These are phyloP conservation scores for Ganoderma sp. DNA, from an alignment of 1,284 basidiomycete genomes.

Conservation along the genomic window DNA sequence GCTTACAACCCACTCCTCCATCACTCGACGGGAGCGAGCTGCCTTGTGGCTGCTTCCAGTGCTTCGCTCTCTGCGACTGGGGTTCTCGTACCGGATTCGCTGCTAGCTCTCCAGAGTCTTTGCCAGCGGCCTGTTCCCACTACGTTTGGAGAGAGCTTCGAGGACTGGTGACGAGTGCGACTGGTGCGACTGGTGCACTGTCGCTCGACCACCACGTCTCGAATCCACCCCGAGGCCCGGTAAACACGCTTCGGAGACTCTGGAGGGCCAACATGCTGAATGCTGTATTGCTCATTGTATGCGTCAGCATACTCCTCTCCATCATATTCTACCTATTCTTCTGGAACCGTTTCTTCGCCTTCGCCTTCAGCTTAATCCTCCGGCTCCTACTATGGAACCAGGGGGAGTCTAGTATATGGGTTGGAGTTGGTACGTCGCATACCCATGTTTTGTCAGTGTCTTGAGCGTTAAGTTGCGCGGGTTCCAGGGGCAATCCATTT, in stretches of 20 bases:
- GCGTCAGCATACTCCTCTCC: constrained; percentile 72
- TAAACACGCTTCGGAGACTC: background rate
- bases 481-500: constrained; percentile 83
- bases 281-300: constrained; percentile 69
- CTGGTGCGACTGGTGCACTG: background rate
- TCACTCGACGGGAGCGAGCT: background rate
- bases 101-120: background rate
- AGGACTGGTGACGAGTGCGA: background rate
- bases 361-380: constrained; percentile 62
- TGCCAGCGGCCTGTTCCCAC: background rate
- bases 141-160: background rate
- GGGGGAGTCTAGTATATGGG: constrained; percentile 71
- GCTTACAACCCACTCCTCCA: background rate
- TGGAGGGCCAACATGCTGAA: constrained; percentile 50
- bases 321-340: constrained; percentile 86
- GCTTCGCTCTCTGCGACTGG: background rate
- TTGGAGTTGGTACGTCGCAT: constrained; percentile 69
- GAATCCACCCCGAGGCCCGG: background rate
- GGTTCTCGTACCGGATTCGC: background rate
- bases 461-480: background rate
- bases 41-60: constrained; percentile 1
- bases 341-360: constrained; percentile 84
- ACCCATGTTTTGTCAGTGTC: background rate
- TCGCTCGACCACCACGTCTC: background rate
- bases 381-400: constrained; percentile 76